These are phyloP conservation scores for Nemania sp. DNA, from an alignment of 2,329 filamentous ascomycete species.

Conservation along the genomic window DNA sequence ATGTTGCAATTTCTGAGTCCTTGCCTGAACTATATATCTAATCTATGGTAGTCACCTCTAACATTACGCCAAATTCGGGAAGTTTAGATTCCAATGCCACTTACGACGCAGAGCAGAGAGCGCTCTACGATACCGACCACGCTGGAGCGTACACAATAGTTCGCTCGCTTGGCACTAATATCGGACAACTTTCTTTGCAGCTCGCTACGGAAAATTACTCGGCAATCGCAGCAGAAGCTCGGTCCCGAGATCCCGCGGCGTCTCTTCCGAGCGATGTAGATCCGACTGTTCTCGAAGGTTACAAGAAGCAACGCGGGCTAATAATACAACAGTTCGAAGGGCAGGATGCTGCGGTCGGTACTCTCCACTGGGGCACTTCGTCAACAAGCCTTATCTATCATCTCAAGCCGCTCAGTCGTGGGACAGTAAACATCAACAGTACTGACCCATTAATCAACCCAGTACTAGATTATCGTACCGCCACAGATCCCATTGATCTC, in stretches of 20 bases:
- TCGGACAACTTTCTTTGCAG: constrained; percentile 49
- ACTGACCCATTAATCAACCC: constrained; percentile 52
- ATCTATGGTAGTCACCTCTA: constrained; percentile 35
- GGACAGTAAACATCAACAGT: constrained; percentile 54
- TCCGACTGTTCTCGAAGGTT: constrained; percentile 54
- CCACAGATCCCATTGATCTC: constrained; percentile 55
- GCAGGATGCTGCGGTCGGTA: constrained; percentile 31
- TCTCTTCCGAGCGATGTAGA: constrained; percentile 52
- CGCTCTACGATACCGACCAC: constrained; percentile 46
- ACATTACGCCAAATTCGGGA: constrained; percentile 46
- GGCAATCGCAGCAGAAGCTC: constrained; percentile 45
- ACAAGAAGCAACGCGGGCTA: constrained; percentile 51
- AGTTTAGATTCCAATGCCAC: constrained; percentile 51
- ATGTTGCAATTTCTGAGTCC: not conserved
- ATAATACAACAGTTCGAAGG: constrained; percentile 48
- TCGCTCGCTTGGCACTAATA: constrained; percentile 30
- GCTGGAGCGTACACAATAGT: constrained; percentile 36
- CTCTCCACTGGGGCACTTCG: constrained; percentile 52
- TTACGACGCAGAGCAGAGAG: constrained; percentile 51
- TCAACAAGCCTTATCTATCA: constrained; percentile 50
- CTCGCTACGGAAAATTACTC: constrained; percentile 50
- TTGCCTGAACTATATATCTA: no score
- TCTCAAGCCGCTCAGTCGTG: constrained; percentile 56
- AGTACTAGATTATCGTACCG: constrained; percentile 55
- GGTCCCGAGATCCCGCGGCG: constrained; percentile 50